Evolutionary conservation across 2,329 filamentous ascomycete species (phyloP), one percentile per base, ranked within the genome.

Genomic region (Fusarium luffae): DNA sequence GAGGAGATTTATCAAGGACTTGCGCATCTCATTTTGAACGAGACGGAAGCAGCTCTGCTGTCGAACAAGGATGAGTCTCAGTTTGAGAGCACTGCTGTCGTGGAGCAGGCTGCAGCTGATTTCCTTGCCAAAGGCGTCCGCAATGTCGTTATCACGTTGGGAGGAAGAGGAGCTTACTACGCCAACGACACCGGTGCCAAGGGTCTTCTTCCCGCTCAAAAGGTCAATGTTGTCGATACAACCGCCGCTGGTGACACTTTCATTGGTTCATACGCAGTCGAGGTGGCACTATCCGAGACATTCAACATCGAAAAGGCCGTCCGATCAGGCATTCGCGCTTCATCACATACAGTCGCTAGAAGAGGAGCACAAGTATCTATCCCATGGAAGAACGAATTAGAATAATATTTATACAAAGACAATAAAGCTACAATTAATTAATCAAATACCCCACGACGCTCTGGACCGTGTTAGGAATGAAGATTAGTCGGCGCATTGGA

Each of bases 161-260:
- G 95, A 1, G 88, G 89, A 1, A 88, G 91, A 60, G 94, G 94
- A 14, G 91, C 90, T 18, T 93, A 89, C 77, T 93, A 87, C 76
- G 82, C 85, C 59, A 86, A 83, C 18, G 79, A 69, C 27, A 71
- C 63, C 1, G 80, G 78, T 14, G 73, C 71, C 34, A 82, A 82
- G 54, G 85, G 82, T 1, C 75, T 89, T 65, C 79, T 94, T 3
- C 78, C 82, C 1, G 93, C 92, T 0, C 84, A 88, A 64, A 91
- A 92, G 78, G 91, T 93, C 7, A 81, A 79, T 7, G 95, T 98
- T 1, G 89, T 97, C 4, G 95, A 98, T 78, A 98, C 95, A 1
- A 98, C 95, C 7, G 95, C 92, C 1, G 96, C 96, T 6, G 95
- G 95, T 0, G 95, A 98, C 79, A 97, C 95, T 0, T 98, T 97